These are phyloP conservation scores for Kodamaea sp. DNA, from an alignment of 1,139 yeast species.

Conservation along the genomic window DNA sequence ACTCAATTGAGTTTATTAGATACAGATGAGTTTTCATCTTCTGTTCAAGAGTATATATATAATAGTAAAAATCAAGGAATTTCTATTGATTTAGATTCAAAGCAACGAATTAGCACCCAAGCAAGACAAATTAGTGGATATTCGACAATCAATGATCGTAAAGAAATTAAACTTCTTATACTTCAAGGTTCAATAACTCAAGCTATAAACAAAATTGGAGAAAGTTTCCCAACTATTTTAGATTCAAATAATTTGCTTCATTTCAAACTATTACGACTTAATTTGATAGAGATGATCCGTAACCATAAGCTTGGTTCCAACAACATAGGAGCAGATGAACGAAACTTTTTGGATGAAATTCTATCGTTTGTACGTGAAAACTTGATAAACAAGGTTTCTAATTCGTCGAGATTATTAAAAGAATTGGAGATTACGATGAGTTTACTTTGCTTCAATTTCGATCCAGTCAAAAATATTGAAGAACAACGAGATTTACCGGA, in stretches of 20 bases:
- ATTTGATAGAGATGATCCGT: slow-evolving; percentile 62
- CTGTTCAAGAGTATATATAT: slow-evolving; percentile 1
- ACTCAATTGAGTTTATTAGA: background rate
- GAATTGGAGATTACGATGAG: slow-evolving; percentile 74
- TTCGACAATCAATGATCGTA: slow-evolving; percentile 46
- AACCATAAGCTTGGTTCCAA: slow-evolving; percentile 32
- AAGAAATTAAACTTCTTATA: slow-evolving; percentile 45
- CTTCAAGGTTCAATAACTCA: slow-evolving; percentile 47
- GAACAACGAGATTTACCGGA: slow-evolving; percentile 49
- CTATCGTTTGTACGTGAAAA: slow-evolving; percentile 61
- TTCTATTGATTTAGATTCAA: no score
- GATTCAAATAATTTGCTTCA: slow-evolving; percentile 57
- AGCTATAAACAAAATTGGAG: slow-evolving; percentile 45
- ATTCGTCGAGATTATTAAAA: slow-evolving; percentile 48
- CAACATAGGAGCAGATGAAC: slow-evolving; percentile 23
- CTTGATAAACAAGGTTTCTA: slow-evolving; percentile 54
- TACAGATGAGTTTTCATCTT: slow-evolving; percentile 1
- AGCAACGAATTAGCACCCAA: background rate
- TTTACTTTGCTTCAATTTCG: slow-evolving; percentile 52
- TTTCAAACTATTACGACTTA: slow-evolving; percentile 57
- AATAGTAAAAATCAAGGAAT: no score
- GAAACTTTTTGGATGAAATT: slow-evolving; percentile 50
- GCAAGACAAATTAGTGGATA: slow-evolving; percentile 29
- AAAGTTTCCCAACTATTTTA: slow-evolving; percentile 50
- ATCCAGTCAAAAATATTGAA: slow-evolving; percentile 30